Base-by-base conservation (phyloP, 2,329 filamentous ascomycete species). In the Trichoderma sp. region DNA sequence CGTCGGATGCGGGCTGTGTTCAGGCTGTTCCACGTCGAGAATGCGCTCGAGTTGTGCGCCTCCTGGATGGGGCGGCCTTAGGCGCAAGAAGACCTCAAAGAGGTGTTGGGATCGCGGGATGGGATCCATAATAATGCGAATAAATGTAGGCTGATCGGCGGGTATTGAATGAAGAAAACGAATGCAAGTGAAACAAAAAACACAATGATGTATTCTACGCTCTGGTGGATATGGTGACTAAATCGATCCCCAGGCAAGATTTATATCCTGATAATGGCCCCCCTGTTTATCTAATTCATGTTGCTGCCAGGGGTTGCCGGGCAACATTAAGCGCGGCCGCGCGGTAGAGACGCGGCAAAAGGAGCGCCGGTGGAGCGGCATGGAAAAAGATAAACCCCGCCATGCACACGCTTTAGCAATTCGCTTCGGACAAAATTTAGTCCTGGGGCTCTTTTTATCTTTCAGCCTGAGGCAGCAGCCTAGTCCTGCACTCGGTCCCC, bases 51-150 rank as follows among this genome's bases (percentile, higher is more conserved):
- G 67, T 53, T 72, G 73, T 56, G 81, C 68, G 21, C 80, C 76
- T 57, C 81, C 79, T 75, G 83, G 76, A 68, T 83, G 83, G 4
- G 90, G 86, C n/a, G 92, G 92, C 19, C 92, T 90, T 60, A 98
- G 84, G 60, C 95, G 92, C 52, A 98, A 86, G 77, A 92, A 97
- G 69, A 98, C 95, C 81, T 97, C 91, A 79, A 98, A 98, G 47
- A 97, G 88, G 71, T 87, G 88, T 70, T 81, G 80, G 19, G 79
- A 78, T 76, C 73, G 76, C 73, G 81, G 78, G 69, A 73, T 69
- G 29, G 62, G 69, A 27, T 72, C 70, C 61, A 72, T 70, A 53
- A 37, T 35, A 52, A 53, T 59, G 6, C 58, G 52, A 49, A 49
- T 7, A 10, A 6, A 47, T 31, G 21, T 27, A 49, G 53, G n/a